These are phyloP conservation scores for Pseudozyma thailandica DNA, from an alignment of 1,284 basidiomycete genomes.

Conservation along the genomic window DNA sequence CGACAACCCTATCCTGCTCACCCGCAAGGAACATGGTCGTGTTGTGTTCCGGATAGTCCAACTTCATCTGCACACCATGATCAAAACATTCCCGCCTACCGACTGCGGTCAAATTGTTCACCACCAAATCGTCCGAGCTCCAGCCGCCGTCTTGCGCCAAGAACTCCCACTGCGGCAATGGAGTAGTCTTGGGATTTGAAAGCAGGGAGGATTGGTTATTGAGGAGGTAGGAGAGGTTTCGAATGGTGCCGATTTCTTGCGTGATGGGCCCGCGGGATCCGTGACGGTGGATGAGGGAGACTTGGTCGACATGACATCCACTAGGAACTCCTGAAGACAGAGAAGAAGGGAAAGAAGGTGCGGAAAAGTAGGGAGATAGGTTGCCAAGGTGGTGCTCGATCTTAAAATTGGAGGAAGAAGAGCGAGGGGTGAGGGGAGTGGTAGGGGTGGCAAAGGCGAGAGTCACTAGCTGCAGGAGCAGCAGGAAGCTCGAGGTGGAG, in stretches of 20 bases:
- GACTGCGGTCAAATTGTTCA: slow-evolving; percentile 70
- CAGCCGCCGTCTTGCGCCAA: slow-evolving; percentile 69
- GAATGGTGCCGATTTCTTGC: slow-evolving; percentile 22
- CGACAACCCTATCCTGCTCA: slow-evolving; percentile 70
- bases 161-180: slow-evolving; percentile 69
- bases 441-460: slow-evolving; percentile 9
- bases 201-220: slow-evolving; percentile 68
- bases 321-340: slow-evolving; percentile 68
- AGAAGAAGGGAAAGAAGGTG: slow-evolving; percentile 65
- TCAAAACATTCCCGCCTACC: slow-evolving; percentile 71
- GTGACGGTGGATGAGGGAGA: slow-evolving; percentile 70
- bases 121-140: slow-evolving; percentile 64
- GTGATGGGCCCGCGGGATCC: slow-evolving; percentile 68
- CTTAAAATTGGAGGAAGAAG: neutral
- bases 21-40: slow-evolving; percentile 70
- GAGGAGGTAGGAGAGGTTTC: slow-evolving; percentile 42
- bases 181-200: slow-evolving; percentile 62
- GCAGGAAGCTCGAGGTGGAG: neutral
- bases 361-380: slow-evolving; percentile 69
- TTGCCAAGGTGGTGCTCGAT: slow-evolving; percentile 38
- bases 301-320: slow-evolving; percentile 71
- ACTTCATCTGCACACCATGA: slow-evolving; percentile 70
- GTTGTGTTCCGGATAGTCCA: slow-evolving; percentile 69
- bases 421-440: neutral
- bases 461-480: slow-evolving; percentile 17